Percentiles rank a stretch among this genome's conserved stretches.
These are phyloP conservation scores for Eucalyptus curtisii DNA, from an alignment of 345 rosid species.

Conservation along the genomic window DNA sequence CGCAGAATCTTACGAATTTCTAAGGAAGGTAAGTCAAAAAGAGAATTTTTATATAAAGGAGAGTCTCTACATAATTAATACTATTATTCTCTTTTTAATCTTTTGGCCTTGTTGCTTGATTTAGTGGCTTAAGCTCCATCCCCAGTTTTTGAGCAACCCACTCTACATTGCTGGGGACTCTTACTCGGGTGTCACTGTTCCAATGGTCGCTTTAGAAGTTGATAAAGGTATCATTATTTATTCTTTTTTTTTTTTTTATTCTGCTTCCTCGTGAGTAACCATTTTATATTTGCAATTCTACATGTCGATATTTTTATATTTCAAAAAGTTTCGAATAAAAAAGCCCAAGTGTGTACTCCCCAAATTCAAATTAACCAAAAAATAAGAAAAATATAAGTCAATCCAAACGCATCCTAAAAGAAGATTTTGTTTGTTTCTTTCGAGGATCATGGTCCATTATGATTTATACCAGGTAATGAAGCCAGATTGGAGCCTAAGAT, in stretches of 20 bases:
- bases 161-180: constrained; percentile 25
- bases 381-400: neutral
- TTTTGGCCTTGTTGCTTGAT: neutral
- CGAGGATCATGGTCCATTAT: neutral
- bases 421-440: neutral
- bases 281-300: neutral
- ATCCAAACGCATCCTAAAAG: neutral
- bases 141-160: constrained; percentile 1
- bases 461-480: neutral
- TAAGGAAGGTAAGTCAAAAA: constrained; percentile 7
- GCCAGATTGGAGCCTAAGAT: neutral
- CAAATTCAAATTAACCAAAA: too few species aligned
- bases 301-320: neutral
- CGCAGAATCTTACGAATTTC: neutral
- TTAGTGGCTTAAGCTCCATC: constrained; percentile 19
- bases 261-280: too few species aligned
- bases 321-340: neutral
- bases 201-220: neutral
- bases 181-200: constrained; percentile 8
- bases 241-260: neutral
- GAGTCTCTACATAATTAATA: neutral
- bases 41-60: neutral
- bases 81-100: too few species aligned
- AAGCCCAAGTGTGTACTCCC: neutral
- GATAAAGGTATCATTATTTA: neutral